Percentiles rank a stretch among this genome's conserved stretches.
Conservation (phyloP, 2,329 filamentous ascomycete genomes). For the Colletotrichum sp. region DNA sequence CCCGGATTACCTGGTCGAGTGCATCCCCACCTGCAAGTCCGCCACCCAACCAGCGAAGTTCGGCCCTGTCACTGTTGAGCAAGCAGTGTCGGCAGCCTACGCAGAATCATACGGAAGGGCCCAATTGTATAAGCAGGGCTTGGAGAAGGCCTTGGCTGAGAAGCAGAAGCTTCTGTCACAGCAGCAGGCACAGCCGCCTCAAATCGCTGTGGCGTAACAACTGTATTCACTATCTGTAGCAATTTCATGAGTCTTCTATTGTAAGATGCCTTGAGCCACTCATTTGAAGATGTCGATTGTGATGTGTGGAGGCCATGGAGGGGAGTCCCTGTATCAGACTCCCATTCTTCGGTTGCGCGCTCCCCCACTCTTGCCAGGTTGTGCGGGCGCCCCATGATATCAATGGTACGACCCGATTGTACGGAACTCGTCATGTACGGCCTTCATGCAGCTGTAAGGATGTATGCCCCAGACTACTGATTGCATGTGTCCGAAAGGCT, state of each 20-base stretch:
- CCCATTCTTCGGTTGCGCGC: background rate
- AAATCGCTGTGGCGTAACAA: conserved; percentile 2
- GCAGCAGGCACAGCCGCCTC: background rate
- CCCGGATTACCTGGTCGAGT: conserved; percentile 43
- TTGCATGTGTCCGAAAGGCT: background rate
- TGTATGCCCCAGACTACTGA: background rate
- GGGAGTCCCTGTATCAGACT: background rate
- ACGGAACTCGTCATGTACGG: background rate
- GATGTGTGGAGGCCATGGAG: background rate
- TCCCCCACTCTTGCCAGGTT: background rate
- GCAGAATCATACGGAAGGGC: conserved; percentile 35
- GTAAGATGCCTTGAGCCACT: background rate
- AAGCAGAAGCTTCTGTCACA: background rate
- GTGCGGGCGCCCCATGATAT: background rate
- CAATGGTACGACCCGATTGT: background rate
- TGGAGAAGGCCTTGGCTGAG: conserved; percentile 21
- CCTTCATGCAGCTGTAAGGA: background rate
- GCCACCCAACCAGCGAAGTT: conserved; percentile 30
- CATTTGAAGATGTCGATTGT: background rate
- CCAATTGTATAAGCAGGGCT: conserved; percentile 35
- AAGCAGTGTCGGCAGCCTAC: conserved; percentile 35
- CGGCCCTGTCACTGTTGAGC: conserved; percentile 34
- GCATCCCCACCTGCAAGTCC: conserved; percentile 34
- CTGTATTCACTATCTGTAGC: background rate
- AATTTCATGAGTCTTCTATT: background rate